Conservation (phyloP, 139 green algal species). For the Tetraselmis striata region DNA sequence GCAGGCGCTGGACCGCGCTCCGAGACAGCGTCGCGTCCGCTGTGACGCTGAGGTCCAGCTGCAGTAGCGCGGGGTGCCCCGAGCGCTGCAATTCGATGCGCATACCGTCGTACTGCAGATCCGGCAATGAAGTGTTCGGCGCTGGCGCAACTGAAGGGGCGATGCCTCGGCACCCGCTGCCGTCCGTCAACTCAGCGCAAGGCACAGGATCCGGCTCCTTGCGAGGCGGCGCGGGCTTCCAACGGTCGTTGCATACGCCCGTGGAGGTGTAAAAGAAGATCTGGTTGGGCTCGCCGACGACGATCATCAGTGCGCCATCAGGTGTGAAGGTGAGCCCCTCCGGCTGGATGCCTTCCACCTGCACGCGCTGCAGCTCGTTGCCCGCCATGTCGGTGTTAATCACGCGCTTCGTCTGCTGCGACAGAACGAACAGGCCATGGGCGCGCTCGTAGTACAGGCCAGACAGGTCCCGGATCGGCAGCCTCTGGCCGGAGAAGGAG, state of each 20-base stretch:
- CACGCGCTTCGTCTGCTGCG: neutral
- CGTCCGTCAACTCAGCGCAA: no score
- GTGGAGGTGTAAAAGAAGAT: neutral
- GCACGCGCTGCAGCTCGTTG: neutral
- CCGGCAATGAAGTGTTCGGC: no score
- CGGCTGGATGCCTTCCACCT: neutral
- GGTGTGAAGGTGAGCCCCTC: neutral
- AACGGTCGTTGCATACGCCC: neutral
- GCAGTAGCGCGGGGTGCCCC: neutral
- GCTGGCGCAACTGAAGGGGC: no score
- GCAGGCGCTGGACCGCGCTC: neutral
- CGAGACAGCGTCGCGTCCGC: neutral
- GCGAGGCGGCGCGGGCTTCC: neutral
- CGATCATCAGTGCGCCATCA: neutral
- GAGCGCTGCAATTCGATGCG: neutral
- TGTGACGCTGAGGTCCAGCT: neutral
- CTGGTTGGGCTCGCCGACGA: neutral
- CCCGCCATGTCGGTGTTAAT: neutral
- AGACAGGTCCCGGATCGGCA: neutral
- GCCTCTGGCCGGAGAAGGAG: neutral
- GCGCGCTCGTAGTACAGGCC: neutral
- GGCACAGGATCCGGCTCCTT: no score
- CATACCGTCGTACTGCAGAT: no score
- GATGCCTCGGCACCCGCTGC: neutral
- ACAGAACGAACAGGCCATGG: neutral